Percentiles rank a stretch among this genome's conserved stretches.
These are phyloP conservation scores for Aspergillus sp. DNA, from an alignment of 2,329 filamentous ascomycete genomes.

Conservation along the genomic window DNA sequence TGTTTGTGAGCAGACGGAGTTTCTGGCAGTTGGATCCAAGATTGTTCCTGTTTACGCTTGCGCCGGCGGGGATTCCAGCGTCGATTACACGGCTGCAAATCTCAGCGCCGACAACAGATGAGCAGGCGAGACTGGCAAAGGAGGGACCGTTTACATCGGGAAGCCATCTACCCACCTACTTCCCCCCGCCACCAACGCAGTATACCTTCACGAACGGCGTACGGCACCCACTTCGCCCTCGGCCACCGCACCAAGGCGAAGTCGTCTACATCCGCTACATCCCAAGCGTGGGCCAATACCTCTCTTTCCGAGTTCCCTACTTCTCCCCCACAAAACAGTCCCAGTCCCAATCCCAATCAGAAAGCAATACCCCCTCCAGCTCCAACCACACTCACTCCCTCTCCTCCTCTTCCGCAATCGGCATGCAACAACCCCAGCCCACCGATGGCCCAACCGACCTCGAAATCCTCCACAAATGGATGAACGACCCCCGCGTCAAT, in stretches of 20 bases:
- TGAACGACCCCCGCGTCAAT: constrained; percentile 75
- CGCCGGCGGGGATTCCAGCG: constrained; percentile 50
- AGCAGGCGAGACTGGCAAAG: constrained; percentile 18
- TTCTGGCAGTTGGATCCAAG: constrained; percentile 92
- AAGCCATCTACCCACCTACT: constrained; percentile 85
- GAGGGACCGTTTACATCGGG: constrained; percentile 32
- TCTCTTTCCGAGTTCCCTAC: constrained; percentile 78
- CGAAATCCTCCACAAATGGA: constrained; percentile 75
- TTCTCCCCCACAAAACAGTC: constrained; percentile 44
- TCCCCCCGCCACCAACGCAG: constrained; percentile 73
- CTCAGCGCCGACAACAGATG: background rate
- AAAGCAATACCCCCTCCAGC: constrained; percentile 14
- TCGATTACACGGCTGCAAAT: constrained; percentile 21
- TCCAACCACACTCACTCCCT: constrained; percentile 17
- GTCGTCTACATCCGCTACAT: constrained; percentile 86
- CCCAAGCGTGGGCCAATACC: constrained; percentile 71
- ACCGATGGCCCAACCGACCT: constrained; percentile 46
- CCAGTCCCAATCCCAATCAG: background rate
- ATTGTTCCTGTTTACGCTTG: constrained; percentile 79
- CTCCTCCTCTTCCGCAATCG: constrained; percentile 28
- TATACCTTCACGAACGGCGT: constrained; percentile 72
- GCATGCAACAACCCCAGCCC: constrained; percentile 29
- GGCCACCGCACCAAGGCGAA: constrained; percentile 83
- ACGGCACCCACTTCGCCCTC: constrained; percentile 79
- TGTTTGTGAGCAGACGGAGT: constrained; percentile 72